Base-by-base conservation (phyloP, 176 grass and related monocot genomes). In the Bonia amplexicaulis region DNA sequence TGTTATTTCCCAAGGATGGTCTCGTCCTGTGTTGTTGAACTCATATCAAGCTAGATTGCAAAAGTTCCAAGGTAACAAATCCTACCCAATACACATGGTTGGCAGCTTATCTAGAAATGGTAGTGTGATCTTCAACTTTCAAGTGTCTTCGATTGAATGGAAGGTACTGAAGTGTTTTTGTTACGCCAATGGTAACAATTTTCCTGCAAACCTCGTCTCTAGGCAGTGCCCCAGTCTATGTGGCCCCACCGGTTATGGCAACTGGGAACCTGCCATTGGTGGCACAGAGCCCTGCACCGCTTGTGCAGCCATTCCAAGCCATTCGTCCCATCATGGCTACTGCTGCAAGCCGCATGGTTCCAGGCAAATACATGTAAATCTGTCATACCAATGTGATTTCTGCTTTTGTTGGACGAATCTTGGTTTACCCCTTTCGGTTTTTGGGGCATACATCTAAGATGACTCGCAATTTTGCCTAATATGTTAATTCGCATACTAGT, bases 1-100 rank as follows among this genome's bases (percentile, higher is more conserved):
- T 6, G 15, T 91, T 70, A 85, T 89, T 76, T 76, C 88, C 73
- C 90, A 94, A 84, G 90, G 78, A 86, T 87, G 85, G 74, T 52
- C 90, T 60, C 74, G n/a, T 39, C 85, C 90, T 88, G n/a, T 88
- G 25, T 40, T 89, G 27, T 66, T 88, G 54, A 92, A 85, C 63
- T 71, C 91, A 25, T 85, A 87, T 76, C 90, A 94, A 88, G 31
- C 78, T 87, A 91, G 78, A 85, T 39, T 82, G 72, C 92, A 88
- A 15, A 94, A 92, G 87, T 79, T 94, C 58, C 90, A 90, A 94
- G 93, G 92, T 94, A 92, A 86, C 42, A 82, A 19, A 60, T 58
- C 27, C 14, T 68, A 73, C 67, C 35, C 19, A 57, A 57, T 49
- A 73, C 47, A 26, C 35, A 57, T 66, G 9, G 75, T 47, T 31